phyloP scores from a whole-genome alignment of 768 basidiomycete genomes.

The Lactifluus rugatus region DNA sequence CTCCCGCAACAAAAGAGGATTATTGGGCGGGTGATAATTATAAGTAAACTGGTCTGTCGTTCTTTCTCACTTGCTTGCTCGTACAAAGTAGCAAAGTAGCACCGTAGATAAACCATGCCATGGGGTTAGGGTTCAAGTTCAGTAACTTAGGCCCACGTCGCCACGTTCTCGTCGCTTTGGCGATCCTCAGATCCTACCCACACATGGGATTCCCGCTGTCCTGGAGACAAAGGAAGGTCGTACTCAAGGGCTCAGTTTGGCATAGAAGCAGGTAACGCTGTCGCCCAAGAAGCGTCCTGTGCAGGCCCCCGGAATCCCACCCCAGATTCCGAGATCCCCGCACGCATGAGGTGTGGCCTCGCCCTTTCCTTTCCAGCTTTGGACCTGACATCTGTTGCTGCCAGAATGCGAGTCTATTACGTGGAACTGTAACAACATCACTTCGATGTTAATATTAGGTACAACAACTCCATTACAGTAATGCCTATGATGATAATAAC shows the following conservation, averaged over 20 bases:
- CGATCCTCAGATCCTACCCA: slow-evolving; percentile 9
- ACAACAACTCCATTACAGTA: slow-evolving; percentile 4
- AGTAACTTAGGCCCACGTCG: neutral
- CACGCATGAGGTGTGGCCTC: neutral
- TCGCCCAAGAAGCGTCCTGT: neutral
- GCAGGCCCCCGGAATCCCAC: neutral
- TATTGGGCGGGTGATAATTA: slow-evolving; percentile 3
- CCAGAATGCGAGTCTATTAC: slow-evolving; percentile 7
- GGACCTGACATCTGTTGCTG: slow-evolving; percentile 1
- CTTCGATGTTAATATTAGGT: slow-evolving; percentile 11
- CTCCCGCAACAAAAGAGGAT: too few relatives aligned
- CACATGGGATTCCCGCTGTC: slow-evolving; percentile 3
- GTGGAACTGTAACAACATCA: neutral
- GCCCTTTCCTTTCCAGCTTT: neutral
- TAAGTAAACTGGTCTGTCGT: too few relatives aligned
- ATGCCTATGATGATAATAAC: slow-evolving; percentile 12
- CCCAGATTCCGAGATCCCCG: slow-evolving; percentile 11
- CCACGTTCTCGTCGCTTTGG: slow-evolving; percentile 15
- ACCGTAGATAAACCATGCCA: neutral
- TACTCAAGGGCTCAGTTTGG: neutral
- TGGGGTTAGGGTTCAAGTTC: neutral
- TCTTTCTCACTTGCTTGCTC: too few relatives aligned
- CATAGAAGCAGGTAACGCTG: slow-evolving; percentile 6
- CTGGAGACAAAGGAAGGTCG: slow-evolving; percentile 11
- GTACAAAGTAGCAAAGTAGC: too few relatives aligned